Evolutionary conservation across 106 monocot species (phyloP).

Genomic region (Cymbidium sinense): DNA sequence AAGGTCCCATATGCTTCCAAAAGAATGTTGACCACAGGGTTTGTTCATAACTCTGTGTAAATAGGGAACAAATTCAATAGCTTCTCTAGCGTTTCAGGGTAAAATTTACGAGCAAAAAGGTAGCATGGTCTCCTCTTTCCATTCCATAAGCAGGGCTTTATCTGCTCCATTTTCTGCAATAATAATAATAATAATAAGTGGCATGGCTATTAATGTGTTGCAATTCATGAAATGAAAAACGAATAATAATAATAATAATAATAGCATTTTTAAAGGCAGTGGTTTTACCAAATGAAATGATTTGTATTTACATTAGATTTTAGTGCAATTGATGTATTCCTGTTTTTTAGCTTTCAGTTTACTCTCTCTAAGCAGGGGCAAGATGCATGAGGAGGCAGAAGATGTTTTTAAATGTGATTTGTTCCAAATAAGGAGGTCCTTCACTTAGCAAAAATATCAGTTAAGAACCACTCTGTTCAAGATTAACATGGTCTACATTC

Average conservation of each 20-base stretch:
- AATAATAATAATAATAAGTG: neutral
- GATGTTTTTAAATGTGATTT: no score
- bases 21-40: neutral
- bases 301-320: neutral
- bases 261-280: neutral
- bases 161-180: constrained; percentile 39
- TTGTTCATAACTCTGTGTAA: constrained; percentile 19
- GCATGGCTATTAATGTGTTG: no score
- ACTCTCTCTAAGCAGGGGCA: no score
- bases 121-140: constrained; percentile 59
- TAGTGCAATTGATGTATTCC: no score
- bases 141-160: constrained; percentile 58
- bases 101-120: constrained; percentile 73
- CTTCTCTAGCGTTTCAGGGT: constrained; percentile 50
- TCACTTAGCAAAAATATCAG: no score
- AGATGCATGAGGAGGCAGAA: no score
- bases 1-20: neutral
- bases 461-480: no score
- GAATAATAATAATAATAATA: neutral
- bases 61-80: constrained; percentile 47
- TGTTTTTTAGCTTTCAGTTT: no score
- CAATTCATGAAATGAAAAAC: neutral
- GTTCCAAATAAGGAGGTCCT: no score
- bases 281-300: neutral
- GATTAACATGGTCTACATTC: no score